Conservation (phyloP, 331 rosid species). For the Malus hybrid region DNA sequence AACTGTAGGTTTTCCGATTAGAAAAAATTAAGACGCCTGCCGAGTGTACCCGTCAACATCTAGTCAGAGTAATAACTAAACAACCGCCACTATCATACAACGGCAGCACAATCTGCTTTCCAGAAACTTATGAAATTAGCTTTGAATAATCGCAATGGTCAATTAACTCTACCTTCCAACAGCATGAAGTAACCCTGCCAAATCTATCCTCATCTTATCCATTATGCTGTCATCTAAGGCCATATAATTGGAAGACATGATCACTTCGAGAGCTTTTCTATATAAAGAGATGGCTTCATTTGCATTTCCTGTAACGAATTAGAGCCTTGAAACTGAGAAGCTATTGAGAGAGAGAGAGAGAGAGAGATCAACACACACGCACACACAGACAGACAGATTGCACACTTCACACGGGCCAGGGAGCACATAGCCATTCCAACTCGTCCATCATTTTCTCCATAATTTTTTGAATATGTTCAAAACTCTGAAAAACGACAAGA, state of each 20-base stretch:
- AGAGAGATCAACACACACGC: neutral
- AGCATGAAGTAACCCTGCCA: no score
- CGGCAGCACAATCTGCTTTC: neutral
- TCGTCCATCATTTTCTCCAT: slow-evolving; percentile 78
- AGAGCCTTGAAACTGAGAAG: neutral
- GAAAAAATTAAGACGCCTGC: neutral
- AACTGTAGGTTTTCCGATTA: neutral
- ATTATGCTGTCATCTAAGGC: no score
- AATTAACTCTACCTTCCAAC: no score
- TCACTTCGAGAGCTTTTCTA: slow-evolving; percentile 50
- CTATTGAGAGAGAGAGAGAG: neutral
- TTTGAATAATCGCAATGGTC: neutral
- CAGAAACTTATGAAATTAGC: neutral
- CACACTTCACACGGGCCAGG: slow-evolving; percentile 70
- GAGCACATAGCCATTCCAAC: slow-evolving; percentile 86
- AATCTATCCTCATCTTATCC: no score
- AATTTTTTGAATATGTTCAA: slow-evolving; percentile 45
- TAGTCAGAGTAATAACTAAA: neutral
- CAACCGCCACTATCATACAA: neutral
- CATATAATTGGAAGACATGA: no score
- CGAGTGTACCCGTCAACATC: neutral
- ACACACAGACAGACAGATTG: slow-evolving; percentile 13
- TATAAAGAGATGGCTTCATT: slow-evolving; percentile 71
- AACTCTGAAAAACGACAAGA: slow-evolving; percentile 39
- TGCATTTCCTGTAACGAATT: slow-evolving; percentile 46